phyloP scores from a whole-genome alignment of 192 early-diverging fungal species.

The Coemansia sp. region DNA sequence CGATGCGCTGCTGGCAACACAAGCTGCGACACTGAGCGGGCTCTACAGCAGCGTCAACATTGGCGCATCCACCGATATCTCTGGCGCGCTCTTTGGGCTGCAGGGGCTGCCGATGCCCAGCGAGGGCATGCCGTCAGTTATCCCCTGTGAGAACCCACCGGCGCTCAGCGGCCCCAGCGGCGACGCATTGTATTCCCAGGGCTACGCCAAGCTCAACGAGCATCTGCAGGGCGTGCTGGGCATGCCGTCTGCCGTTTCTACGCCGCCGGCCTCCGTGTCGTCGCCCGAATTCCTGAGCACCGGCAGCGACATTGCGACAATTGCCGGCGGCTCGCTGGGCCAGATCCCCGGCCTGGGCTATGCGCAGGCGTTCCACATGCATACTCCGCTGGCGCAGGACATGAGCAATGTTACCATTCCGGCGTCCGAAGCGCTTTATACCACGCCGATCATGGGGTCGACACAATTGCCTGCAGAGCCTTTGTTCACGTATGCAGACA shows the following conservation, averaged over 20 bases:
- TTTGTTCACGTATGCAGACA: conserved; percentile 35
- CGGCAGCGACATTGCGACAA: conserved; percentile 4
- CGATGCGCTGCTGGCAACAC: conserved; percentile 10
- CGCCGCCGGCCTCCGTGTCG: conserved; percentile 3
- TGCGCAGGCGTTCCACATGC: conserved; percentile 3
- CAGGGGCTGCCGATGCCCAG: not conserved
- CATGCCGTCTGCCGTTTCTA: conserved; percentile 2
- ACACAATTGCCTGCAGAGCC: conserved; percentile 20
- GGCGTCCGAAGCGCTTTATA: conserved; percentile 6
- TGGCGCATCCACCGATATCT: not conserved
- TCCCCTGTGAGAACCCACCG: not conserved
- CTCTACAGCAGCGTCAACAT: conserved; percentile 1
- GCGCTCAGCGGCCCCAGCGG: not conserved
- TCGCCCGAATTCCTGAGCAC: conserved; percentile 7
- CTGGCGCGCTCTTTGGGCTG: not conserved
- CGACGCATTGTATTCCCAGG: conserved; percentile 5
- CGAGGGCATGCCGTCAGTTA: too few species aligned
- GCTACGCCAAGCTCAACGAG: conserved; percentile 1
- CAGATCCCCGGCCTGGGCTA: conserved; percentile 6
- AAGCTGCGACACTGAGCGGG: conserved; percentile 1
- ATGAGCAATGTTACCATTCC: conserved; percentile 1
- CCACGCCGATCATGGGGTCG: conserved; percentile 29
- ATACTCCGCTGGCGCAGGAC: conserved; percentile 2
- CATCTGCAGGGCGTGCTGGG: conserved; percentile 7
- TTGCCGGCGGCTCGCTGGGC: not conserved